A percentile compares a stretch with the other conserved stretches of the same genome.
phyloP scores from a whole-genome alignment of 805 yeast genomes.

The Yarrowia keelungensis region DNA sequence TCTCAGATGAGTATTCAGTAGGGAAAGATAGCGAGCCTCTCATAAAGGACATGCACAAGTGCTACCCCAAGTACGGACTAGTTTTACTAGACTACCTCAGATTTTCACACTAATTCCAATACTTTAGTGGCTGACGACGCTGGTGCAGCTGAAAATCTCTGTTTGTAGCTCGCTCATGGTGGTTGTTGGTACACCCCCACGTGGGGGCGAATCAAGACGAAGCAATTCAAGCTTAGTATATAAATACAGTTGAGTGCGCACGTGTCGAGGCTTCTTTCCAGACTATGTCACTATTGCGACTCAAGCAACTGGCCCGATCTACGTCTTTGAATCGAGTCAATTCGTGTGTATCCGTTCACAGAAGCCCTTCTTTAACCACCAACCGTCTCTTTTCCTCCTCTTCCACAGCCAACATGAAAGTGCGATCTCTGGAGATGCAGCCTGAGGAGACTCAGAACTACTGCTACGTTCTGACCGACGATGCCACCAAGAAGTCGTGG shows the following conservation, averaged over 20 bases:
- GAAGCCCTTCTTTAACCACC: background rate
- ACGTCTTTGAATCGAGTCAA: background rate
- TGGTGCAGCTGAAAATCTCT: no score
- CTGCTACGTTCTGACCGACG: slow-evolving; percentile 78
- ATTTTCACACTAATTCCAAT: no score
- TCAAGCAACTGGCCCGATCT: background rate
- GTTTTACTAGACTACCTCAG: no score
- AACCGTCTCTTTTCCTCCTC: background rate
- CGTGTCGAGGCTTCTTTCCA: background rate
- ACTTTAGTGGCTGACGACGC: no score
- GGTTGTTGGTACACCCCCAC: background rate
- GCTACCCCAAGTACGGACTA: no score
- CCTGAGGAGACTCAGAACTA: slow-evolving; percentile 96
- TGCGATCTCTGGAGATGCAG: slow-evolving; percentile 85
- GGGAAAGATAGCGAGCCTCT: no score
- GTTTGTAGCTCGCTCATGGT: no score
- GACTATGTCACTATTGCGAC: slow-evolving; percentile 27
- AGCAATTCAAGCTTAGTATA: slow-evolving; percentile 20
- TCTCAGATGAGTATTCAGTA: no score
- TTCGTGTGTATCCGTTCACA: background rate
- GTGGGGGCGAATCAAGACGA: slow-evolving; percentile 35
- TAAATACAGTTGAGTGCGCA: slow-evolving; percentile 15
- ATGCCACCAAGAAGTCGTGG: slow-evolving; percentile 71
- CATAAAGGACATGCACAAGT: no score
- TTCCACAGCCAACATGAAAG: slow-evolving; percentile 65